These are phyloP conservation scores for Pichia rugopelliculosa DNA, from an alignment of 805 yeast genomes.

Conservation along the genomic window DNA sequence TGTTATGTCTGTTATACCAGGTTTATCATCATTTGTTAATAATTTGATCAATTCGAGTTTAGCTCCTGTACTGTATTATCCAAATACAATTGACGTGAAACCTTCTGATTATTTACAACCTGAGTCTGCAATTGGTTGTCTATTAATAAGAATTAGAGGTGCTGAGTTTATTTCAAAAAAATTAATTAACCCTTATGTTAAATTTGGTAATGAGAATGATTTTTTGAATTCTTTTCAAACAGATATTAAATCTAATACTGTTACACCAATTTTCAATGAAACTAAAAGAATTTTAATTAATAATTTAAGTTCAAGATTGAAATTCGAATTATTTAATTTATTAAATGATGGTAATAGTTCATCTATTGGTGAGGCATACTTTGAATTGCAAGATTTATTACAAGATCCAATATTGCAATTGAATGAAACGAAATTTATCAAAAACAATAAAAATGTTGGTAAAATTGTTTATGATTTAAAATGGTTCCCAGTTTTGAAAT, in stretches of 20 bases:
- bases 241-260: slow-evolving; percentile 47
- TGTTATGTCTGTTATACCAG: slow-evolving; percentile 78
- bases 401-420: slow-evolving; percentile 44
- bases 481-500: slow-evolving; percentile 41
- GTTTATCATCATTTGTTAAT: slow-evolving; percentile 65
- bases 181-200: slow-evolving; percentile 43
- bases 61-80: slow-evolving; percentile 76
- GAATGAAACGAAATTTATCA: slow-evolving; percentile 36
- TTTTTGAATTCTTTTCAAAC: slow-evolving; percentile 33
- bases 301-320: slow-evolving; percentile 48
- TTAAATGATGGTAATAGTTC: slow-evolving; percentile 46
- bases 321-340: slow-evolving; percentile 48
- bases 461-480: slow-evolving; percentile 47
- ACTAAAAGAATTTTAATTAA: slow-evolving; percentile 53
- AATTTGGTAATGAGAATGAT: slow-evolving; percentile 31
- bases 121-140: slow-evolving; percentile 63
- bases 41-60: slow-evolving; percentile 59
- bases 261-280: slow-evolving; percentile 61
- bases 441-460: slow-evolving; percentile 52
- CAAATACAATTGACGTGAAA: slow-evolving; percentile 69
- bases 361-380: slow-evolving; percentile 41
- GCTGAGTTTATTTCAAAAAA: slow-evolving; percentile 40
- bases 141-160: slow-evolving; percentile 54
- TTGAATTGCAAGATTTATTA: slow-evolving; percentile 52
- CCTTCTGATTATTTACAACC: slow-evolving; percentile 64